phyloP scores from a whole-genome alignment of 495 filamentous ascomycete genomes.

The Neohortaea acidophila region DNA sequence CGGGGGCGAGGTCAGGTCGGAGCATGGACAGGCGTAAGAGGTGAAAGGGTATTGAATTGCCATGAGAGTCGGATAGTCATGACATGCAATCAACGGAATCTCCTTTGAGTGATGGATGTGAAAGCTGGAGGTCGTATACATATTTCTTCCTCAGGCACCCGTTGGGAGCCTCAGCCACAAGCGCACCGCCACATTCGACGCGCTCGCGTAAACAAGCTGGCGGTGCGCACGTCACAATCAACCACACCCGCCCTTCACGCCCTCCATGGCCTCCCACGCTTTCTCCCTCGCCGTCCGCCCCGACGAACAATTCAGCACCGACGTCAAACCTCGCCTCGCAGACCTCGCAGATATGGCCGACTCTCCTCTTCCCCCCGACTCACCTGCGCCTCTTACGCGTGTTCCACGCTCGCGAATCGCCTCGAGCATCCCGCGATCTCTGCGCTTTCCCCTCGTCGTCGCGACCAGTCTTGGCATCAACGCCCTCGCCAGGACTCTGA shows the following conservation, averaged over 20 bases:
- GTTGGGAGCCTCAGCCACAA: too few relatives aligned
- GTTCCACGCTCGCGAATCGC: slow-evolving; percentile 3
- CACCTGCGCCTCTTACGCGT: neutral
- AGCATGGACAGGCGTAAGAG: slow-evolving; percentile 84
- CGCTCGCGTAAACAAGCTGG: too few relatives aligned
- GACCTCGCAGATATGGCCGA: slow-evolving; percentile 1
- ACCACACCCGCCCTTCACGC: slow-evolving; percentile 1
- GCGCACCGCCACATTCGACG: too few relatives aligned
- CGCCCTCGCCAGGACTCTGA: slow-evolving; percentile 39
- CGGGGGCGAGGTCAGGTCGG: slow-evolving; percentile 35
- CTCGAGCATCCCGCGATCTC: slow-evolving; percentile 34
- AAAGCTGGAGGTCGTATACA: too few relatives aligned
- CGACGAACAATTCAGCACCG: slow-evolving; percentile 12
- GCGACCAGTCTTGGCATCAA: slow-evolving; percentile 47
- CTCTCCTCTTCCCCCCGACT: neutral
- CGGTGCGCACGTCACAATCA: too few relatives aligned
- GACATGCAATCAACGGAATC: too few relatives aligned
- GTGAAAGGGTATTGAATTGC: slow-evolving; percentile 70
- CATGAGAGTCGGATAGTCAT: too few relatives aligned
- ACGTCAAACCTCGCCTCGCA: neutral
- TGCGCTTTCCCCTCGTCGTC: slow-evolving; percentile 49
- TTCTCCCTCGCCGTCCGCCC: slow-evolving; percentile 16
- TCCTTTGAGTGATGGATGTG: too few relatives aligned
- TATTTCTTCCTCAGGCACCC: too few relatives aligned
- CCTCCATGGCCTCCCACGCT: slow-evolving; percentile 12